These are phyloP conservation scores for Xylaria sp. DNA, from an alignment of 2,329 filamentous ascomycete species.

Conservation along the genomic window DNA sequence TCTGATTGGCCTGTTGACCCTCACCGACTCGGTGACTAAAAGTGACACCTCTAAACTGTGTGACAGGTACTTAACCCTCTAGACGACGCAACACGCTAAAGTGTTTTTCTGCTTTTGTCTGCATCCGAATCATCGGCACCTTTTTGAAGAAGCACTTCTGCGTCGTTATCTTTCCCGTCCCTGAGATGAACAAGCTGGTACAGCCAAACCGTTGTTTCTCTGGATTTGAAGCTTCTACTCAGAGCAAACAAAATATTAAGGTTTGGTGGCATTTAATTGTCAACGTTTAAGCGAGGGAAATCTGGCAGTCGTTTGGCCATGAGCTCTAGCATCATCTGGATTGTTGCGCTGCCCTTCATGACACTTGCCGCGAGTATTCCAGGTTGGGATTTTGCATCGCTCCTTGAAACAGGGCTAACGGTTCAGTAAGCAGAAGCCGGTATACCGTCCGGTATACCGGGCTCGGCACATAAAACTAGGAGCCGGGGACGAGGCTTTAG, in stretches of 20 bases:
- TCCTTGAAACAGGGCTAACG: constrained; percentile 11
- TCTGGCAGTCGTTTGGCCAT: not conserved
- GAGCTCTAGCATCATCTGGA: constrained; percentile 13
- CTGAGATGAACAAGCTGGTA: not conserved
- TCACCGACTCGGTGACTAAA: no score
- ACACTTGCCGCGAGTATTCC: constrained; percentile 17
- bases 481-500: no score
- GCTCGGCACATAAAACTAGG: no score
- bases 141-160: no score
- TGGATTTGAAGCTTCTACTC: not conserved
- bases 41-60: no score
- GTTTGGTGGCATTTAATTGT: not conserved
- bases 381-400: constrained; percentile 7
- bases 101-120: no score
- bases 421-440: not conserved
- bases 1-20: no score
- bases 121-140: no score
- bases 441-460: not conserved
- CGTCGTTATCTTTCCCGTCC: no score
- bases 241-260: not conserved
- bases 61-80: no score
- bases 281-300: not conserved
- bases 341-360: not conserved
- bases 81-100: no score
- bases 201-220: not conserved